Base-by-base conservation (phyloP, 306 rosid genomes). In the Rosa lucieae region DNA sequence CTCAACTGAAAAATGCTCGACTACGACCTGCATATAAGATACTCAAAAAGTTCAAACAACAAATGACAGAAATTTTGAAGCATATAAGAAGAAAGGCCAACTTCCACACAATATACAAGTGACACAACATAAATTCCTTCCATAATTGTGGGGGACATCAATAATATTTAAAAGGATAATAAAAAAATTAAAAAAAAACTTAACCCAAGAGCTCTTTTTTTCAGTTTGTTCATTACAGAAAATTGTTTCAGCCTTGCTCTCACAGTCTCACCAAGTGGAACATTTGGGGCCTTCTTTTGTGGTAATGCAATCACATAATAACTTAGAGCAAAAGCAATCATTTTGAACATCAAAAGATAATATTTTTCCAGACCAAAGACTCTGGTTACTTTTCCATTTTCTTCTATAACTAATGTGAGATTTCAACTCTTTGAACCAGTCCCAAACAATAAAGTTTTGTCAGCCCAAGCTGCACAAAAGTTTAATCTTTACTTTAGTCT, bases 201-300 rank as follows among this genome's bases (percentile, higher is more conserved):
- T n/a, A n/a, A n/a, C n/a, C n/a, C n/a, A n/a, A n/a, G n/a, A n/a
- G n/a, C n/a, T n/a, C n/a, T n/a, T n/a, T 82, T 89, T 72, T 89
- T 89, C 78, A 89, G 87, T 83, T 86, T 89, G 87, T 89, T 89
- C 92, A 89, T 89, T 2, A 89, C 81, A 5, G 92, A 89, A 76
- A n/a, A n/a, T n/a, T n/a, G n/a, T n/a, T n/a, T 86, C 59, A 88
- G 84, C 79, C 92, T 90, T n/a, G 88, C n/a, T 82, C 84, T 86
- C 76, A 89, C 92, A 67, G 87, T 86, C 82, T 89, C 92, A 5
- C 92, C 92, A 68, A 89, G 82, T 42, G 89, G 81, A 53, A 89
- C 90, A 80, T 89, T 86, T 70, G 92, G 90, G 58, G 92, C 92
- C 72, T 86, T 89, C 77, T 89, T 86, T n/a, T n/a, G n/a, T n/a